Evolutionary conservation across 768 basidiomycete species (phyloP).

Genomic region (Crepidotus variabilis): DNA sequence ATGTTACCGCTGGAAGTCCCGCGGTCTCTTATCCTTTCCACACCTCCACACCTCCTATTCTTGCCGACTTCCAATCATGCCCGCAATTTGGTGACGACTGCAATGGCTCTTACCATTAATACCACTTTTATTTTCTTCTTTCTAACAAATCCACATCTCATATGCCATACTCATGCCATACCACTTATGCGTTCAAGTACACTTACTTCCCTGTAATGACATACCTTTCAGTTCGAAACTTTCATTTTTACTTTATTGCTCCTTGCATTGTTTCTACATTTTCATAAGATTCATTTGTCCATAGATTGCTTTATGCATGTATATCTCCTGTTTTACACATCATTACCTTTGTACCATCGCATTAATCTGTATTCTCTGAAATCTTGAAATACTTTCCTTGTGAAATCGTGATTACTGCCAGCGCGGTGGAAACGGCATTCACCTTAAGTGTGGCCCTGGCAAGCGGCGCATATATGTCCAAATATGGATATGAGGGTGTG

Average conservation of each 20-base stretch:
- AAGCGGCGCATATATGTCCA: conserved; percentile 11
- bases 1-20: background rate
- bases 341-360: background rate
- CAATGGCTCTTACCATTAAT: conserved; percentile 31
- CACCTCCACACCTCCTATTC: conserved; percentile 19
- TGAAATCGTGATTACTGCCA: background rate
- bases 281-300: background rate
- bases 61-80: conserved; percentile 36
- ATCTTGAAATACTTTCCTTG: background rate
- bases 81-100: conserved; percentile 44
- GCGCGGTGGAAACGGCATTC: background rate
- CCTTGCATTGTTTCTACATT: background rate
- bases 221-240: background rate
- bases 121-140: background rate
- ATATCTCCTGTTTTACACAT: background rate
- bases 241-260: background rate
- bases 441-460: background rate
- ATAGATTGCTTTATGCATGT: background rate
- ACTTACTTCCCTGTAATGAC: background rate
- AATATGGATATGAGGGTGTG: background rate
- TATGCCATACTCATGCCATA: background rate
- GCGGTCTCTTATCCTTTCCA: conserved; percentile 18
- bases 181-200: background rate
- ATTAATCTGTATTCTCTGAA: background rate
- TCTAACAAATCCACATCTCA: background rate